These are phyloP conservation scores for Haplosporangium sp. DNA, from an alignment of 371 early-diverging fungal species.

Conservation along the genomic window DNA sequence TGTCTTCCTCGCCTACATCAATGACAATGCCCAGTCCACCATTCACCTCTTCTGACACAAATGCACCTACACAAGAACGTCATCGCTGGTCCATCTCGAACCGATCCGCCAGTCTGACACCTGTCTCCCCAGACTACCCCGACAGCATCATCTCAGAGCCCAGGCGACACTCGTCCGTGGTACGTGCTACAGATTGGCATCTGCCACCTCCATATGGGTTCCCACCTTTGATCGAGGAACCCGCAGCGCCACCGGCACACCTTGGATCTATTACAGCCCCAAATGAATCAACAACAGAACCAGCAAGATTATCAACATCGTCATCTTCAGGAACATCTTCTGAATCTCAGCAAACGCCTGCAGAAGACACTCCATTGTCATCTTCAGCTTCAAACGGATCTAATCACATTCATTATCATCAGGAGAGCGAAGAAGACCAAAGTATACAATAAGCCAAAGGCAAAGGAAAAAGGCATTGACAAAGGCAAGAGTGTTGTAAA, in stretches of 20 bases:
- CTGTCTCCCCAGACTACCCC: neutral
- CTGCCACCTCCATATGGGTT: slow-evolving; percentile 16
- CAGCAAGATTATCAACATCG: neutral
- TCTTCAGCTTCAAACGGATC: too few species aligned
- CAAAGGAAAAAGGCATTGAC: neutral
- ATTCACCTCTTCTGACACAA: neutral
- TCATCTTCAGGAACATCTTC: neutral
- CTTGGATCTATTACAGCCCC: too few species aligned
- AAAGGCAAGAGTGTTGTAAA: neutral
- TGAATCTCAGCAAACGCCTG: too few species aligned
- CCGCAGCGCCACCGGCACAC: too few species aligned
- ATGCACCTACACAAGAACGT: slow-evolving; percentile 1
- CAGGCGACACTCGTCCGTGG: slow-evolving; percentile 13
- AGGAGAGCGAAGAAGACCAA: too few species aligned
- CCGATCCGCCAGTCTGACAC: neutral
- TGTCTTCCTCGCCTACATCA: slow-evolving; percentile 16
- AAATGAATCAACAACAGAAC: neutral
- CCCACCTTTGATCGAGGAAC: slow-evolving; percentile 1
- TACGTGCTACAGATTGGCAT: neutral
- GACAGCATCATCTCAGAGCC: neutral
- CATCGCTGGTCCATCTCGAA: neutral
- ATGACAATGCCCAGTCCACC: neutral
- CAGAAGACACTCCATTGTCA: too few species aligned
- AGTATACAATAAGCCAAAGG: neutral
- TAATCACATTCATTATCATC: too few species aligned